Evolutionary conservation across 1,284 basidiomycete species (phyloP).

Genomic region (Cryptococcus neoformans): DNA sequence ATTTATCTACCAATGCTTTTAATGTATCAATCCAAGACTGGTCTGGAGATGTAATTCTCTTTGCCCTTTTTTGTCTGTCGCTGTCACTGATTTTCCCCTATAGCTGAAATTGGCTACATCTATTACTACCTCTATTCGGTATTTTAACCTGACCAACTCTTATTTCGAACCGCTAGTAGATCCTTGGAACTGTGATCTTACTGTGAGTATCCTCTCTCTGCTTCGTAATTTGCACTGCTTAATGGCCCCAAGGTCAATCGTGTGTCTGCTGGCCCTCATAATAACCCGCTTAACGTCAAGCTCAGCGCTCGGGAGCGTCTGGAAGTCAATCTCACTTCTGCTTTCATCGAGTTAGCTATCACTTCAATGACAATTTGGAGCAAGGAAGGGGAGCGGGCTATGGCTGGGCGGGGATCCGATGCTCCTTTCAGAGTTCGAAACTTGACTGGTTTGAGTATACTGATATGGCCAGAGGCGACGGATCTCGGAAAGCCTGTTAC

Average conservation of each 20-base stretch:
- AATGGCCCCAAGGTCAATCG: conserved; percentile 25
- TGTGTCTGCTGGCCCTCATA: conserved; percentile 47
- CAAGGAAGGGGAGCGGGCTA: conserved; percentile 66
- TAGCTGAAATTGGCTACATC: conserved; percentile 79
- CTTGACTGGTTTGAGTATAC: conserved; percentile 77
- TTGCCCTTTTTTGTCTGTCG: not conserved
- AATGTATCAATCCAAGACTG: conserved; percentile 83
- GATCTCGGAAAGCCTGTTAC: conserved; percentile 56
- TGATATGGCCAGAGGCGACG: conserved; percentile 75
- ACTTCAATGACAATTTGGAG: conserved; percentile 70
- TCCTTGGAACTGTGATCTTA: conserved; percentile 84
- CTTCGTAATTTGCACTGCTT: not conserved
- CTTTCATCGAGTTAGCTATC: conserved; percentile 82
- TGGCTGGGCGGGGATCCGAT: conserved; percentile 71
- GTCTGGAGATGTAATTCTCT: conserved; percentile 73
- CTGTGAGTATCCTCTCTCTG: conserved; percentile 52
- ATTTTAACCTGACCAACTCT: conserved; percentile 96
- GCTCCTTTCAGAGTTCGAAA: conserved; percentile 94
- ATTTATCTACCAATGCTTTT: conserved; percentile 83
- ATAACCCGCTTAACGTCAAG: conserved; percentile 60
- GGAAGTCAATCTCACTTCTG: conserved; percentile 88
- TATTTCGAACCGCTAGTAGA: conserved; percentile 99
- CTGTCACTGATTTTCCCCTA: conserved; percentile 1
- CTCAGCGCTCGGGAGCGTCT: conserved; percentile 78
- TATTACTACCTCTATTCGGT: conserved; percentile 79